A percentile compares a stretch with the other conserved stretches of the same genome.
Evolutionary conservation across 164 flowering plant species (phyloP).

Genomic region (Taxillus chinensis): DNA sequence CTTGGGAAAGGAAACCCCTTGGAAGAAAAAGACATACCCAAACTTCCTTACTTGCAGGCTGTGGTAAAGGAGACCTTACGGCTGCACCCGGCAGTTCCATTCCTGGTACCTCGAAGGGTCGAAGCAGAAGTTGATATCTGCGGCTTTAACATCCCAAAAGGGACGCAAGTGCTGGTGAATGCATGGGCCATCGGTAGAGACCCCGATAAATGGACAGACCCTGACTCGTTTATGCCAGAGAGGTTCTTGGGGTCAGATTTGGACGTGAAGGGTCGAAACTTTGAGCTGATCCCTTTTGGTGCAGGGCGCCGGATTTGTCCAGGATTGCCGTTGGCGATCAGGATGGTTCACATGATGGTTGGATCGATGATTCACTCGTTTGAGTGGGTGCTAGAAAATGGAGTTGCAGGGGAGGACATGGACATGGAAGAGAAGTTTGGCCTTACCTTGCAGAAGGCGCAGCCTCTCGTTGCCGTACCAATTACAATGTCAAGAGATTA

Average conservation of each 20-base stretch:
- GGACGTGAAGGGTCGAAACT: slow-evolving; percentile 11
- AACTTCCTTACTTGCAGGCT: slow-evolving; percentile 17
- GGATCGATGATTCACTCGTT: slow-evolving; percentile 15
- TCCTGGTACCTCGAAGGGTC: slow-evolving; percentile 13
- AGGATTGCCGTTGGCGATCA: slow-evolving; percentile 11
- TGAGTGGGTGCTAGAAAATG: slow-evolving; percentile 12
- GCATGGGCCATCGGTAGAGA: slow-evolving; percentile 20
- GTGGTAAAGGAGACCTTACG: slow-evolving; percentile 17
- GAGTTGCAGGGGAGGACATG: slow-evolving; percentile 7
- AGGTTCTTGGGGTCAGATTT: slow-evolving; percentile 15
- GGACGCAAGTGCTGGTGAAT: slow-evolving; percentile 14
- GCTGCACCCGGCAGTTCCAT: slow-evolving; percentile 14
- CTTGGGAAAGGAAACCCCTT: not conserved
- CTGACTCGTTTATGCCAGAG: slow-evolving; percentile 15
- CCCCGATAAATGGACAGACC: slow-evolving; percentile 8
- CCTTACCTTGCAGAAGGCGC: slow-evolving; percentile 14
- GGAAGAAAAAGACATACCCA: slow-evolving; percentile 8
- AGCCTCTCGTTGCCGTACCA: slow-evolving; percentile 12
- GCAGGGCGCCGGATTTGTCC: slow-evolving; percentile 19
- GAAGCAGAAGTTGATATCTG: slow-evolving; percentile 7
- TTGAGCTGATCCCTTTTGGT: slow-evolving; percentile 20
- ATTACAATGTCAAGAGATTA: not conserved
- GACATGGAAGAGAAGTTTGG: slow-evolving; percentile 17
- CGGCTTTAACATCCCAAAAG: slow-evolving; percentile 10
- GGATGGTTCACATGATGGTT: slow-evolving; percentile 16